Base-by-base conservation (phyloP, 176 grass and related monocot species). In the Thinopyrum elongatum region DNA sequence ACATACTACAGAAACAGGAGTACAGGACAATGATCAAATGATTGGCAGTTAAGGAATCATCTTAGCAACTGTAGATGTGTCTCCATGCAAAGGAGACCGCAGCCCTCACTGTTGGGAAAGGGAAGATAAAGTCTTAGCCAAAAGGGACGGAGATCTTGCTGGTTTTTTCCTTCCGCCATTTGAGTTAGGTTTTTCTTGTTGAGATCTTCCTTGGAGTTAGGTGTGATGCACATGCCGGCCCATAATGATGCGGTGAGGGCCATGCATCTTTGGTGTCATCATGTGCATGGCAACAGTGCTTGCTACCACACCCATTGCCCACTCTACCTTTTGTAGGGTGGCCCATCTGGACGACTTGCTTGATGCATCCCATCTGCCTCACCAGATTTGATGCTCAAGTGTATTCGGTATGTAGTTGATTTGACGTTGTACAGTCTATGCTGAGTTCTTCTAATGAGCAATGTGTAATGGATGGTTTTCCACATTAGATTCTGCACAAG, bases 311-410 rank as follows among this genome's bases (percentile, higher is more conserved):
- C 60, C 38, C 38, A 34, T 66, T 83, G 80, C 84, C 84, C 80
- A 90, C 89, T 87, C 89, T 83, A 79, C 74, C 80, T 79, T 90
- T 78, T 87, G 79, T 78, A 83, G 89, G 79, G 89, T 90, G 80
- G 65, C 80, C 89, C 89, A 90, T 77, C 58, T 85, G 7, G 28
- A 59, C 76, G 79, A 65, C 62, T 78, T 79, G 39, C 68, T 83
- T 83, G 84, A 79, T 79, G 65, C 74, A 70, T 74, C 84, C 65
- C 73, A 83, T 87, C 74, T 66, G 84, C 78, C 79, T 74, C 86
- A 59, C 74, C 3, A 66, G 31, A 83, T 66, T 83, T 73, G 65
- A 73, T 84, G 62, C 70, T 33, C 11, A 65, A 78, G 29, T 72
- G 26, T 61, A 76, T 86, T 78, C 71, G 35, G 70, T 28, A 49